Percentiles rank a stretch among this genome's conserved stretches.
Evolutionary conservation across 805 yeast species (phyloP).

Genomic region (Candida dajiaensis): DNA sequence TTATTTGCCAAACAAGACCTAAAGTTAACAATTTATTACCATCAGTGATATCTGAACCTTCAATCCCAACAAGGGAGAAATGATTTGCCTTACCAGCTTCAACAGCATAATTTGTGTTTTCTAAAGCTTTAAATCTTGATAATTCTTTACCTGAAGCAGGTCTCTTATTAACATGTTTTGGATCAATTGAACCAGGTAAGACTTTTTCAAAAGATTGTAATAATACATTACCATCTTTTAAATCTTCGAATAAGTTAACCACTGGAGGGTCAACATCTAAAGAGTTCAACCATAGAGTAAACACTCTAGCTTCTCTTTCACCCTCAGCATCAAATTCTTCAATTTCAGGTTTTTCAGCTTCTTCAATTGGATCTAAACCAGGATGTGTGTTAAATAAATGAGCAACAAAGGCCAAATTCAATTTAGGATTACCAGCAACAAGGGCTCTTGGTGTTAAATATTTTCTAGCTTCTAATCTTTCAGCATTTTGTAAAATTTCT

Average conservation of each 20-base stretch:
- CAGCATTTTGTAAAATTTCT: slow-evolving; percentile 80
- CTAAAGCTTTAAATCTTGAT: slow-evolving; percentile 89
- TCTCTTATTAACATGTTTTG: slow-evolving; percentile 74
- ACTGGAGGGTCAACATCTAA: slow-evolving; percentile 95
- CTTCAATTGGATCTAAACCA: slow-evolving; percentile 93
- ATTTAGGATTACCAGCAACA: slow-evolving; percentile 93
- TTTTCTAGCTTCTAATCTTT: slow-evolving; percentile 85
- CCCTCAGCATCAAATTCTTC: slow-evolving; percentile 99
- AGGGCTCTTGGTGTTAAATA: slow-evolving; percentile 90
- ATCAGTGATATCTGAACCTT: slow-evolving; percentile 95
- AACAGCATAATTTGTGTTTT: slow-evolving; percentile 97
- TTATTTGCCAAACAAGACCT: slow-evolving; percentile 96
- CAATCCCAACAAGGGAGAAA: slow-evolving; percentile 94
- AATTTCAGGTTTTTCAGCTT: slow-evolving; percentile 83
- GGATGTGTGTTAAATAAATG: slow-evolving; percentile 95
- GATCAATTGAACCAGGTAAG: slow-evolving; percentile 84
- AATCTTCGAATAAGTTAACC: slow-evolving; percentile 84
- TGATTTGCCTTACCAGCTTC: slow-evolving; percentile 89
- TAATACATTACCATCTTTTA: slow-evolving; percentile 85
- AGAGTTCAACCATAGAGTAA: slow-evolving; percentile 95
- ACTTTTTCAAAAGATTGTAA: slow-evolving; percentile 95
- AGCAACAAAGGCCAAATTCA: slow-evolving; percentile 96
- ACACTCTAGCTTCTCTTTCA: slow-evolving; percentile 98
- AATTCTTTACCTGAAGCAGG: slow-evolving; percentile 73
- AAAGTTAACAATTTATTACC: slow-evolving; percentile 85